A percentile compares a stretch with the other conserved stretches of the same genome.
Conservation (phyloP, 345 rosid genomes). For the Jatropha curcas region DNA sequence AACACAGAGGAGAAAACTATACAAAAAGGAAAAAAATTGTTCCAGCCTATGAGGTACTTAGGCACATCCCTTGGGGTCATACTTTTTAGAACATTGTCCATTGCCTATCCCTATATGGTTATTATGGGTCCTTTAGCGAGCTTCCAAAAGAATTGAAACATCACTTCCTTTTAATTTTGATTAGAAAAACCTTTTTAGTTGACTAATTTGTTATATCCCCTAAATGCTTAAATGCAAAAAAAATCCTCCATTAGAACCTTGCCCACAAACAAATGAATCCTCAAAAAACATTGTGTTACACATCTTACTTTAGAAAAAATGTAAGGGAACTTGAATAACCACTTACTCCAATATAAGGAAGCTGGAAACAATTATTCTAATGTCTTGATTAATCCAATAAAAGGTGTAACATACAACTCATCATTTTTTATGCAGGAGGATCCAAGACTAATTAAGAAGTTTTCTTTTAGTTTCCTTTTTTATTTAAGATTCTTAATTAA, state of each 20-base stretch:
- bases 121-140: not conserved
- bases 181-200: not conserved
- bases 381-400: not conserved
- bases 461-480: too few relatives aligned
- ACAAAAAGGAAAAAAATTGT: too few relatives aligned
- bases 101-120: not conserved
- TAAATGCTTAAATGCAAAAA: not conserved
- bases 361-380: not conserved
- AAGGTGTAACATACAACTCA: not conserved
- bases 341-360: not conserved
- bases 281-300: not conserved
- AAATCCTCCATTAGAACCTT: not conserved
- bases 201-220: not conserved
- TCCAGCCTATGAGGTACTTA: too few relatives aligned
- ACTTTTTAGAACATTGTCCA: not conserved
- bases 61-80: too few relatives aligned
- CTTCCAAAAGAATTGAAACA: too few relatives aligned
- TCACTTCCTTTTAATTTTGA: not conserved
- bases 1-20: too few relatives aligned
- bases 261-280: not conserved
- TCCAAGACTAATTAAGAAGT: too few relatives aligned
- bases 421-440: not conserved
- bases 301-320: not conserved
- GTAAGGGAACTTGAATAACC: not conserved
- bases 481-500: too few relatives aligned